Conservation (phyloP, 2,329 filamentous ascomycete species). For the Chaetomium olivaceum region DNA sequence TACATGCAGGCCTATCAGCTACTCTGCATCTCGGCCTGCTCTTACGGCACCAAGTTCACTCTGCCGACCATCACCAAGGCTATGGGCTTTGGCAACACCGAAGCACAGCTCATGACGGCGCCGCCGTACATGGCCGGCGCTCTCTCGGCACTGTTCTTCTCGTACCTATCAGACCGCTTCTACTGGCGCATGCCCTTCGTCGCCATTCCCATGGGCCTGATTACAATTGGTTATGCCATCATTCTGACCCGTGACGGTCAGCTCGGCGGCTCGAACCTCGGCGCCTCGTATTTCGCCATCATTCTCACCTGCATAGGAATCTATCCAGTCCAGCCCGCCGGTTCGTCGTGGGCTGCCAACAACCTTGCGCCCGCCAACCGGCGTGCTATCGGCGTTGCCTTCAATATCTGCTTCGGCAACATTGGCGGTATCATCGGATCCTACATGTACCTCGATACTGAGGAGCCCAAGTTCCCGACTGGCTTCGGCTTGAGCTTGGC, state of each 20-base stretch:
- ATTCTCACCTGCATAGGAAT: conserved; percentile 8
- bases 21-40: conserved; percentile 9
- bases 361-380: conserved; percentile 5
- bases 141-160: conserved; percentile 3
- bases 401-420: conserved; percentile 6
- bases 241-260: not conserved
- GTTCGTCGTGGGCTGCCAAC: conserved; percentile 7
- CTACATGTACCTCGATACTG: conserved; percentile 2
- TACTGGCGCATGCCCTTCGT: conserved; percentile 10
- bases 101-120: conserved; percentile 9
- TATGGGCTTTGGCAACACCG: conserved; percentile 6
- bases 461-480: not conserved
- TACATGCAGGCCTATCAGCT: conserved; percentile 8
- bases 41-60: conserved; percentile 7
- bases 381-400: conserved; percentile 1
- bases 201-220: not conserved
- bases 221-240: not conserved
- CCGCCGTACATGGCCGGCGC: not conserved
- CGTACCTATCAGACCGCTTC: conserved; percentile 9
- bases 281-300: not conserved
- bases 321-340: conserved; percentile 5
- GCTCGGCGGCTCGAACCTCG: conserved; percentile 6
- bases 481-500: conserved; percentile 5
- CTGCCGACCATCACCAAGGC: conserved; percentile 8
- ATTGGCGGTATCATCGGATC: conserved; percentile 4